Base-by-base conservation (phyloP, 1,139 yeast species). In the Candida buenavistaensis region DNA sequence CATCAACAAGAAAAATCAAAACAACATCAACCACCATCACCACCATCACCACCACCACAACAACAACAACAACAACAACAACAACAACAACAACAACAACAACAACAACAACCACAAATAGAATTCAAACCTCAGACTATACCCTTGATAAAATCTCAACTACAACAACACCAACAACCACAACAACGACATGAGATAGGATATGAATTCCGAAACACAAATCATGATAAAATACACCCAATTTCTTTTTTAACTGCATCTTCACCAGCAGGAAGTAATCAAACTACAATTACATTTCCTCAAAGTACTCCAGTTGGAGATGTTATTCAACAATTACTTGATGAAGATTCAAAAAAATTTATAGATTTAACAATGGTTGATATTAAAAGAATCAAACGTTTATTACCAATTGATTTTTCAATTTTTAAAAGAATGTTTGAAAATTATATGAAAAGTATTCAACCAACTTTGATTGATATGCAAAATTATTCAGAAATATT, bases 281-380 rank as follows among this genome's bases (percentile, higher is more conserved):
- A 28, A 11, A 22, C 32, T 6, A 28, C 28, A 5, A 14, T 30
- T 14, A 23, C 23, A 23, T 30, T 30, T 11, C 10, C 15, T 9
- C 14, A 23, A 23, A 7, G 14, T 23, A 23, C 20, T 11, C 27
- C 21, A 6, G 13, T 28, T 4, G 25, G 30, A 6, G 36, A 41
- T 27, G 20, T 43, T 7, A 39, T 52, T 16, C 40, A 37, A 5
- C 25, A 37, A 4, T 40, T 43, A 7, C 28, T 48, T 5, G 9
- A 15, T 5, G 14, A 29, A 4, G 56, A 54, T 29, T 11, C 31
- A 3, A 21, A 33, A 11, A 39, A 35, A 14, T 6, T 23, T 7
- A 26, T 47, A 8, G 40, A 35, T 3, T 33, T 54, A 8, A 28
- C 38, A 4, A 39, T 41, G 37, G 54, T 51, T 7, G 57, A 53